Conservation (phyloP, 179 eudicot species). For the Silene coronaria region DNA sequence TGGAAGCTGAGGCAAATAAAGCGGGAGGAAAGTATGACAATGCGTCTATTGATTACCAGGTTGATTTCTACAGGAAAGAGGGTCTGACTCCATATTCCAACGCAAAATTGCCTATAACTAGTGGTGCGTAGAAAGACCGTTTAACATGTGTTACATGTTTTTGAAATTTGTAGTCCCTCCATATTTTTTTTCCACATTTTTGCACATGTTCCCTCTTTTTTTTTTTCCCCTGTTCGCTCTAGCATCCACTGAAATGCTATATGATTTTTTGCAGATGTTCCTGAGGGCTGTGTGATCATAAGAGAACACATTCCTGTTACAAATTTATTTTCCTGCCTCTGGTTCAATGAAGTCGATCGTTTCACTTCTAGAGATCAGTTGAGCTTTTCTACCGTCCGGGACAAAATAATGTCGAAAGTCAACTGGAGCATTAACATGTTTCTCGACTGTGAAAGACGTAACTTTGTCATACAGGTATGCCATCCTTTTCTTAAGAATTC, state of each 20-base stretch:
- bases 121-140: constrained; percentile 45
- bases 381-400: constrained; percentile 85
- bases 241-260: constrained; percentile 8
- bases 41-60: constrained; percentile 69
- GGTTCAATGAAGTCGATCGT: constrained; percentile 94
- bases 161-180: constrained; percentile 6
- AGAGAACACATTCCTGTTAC: constrained; percentile 84
- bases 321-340: constrained; percentile 74
- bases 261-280: constrained; percentile 60
- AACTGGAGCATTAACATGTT: constrained; percentile 78
- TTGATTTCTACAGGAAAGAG: constrained; percentile 62
- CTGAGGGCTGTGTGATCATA: constrained; percentile 85
- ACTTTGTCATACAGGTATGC: constrained; percentile 80
- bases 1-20: constrained; percentile 92
- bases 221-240: neutral
- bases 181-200: constrained; percentile 12
- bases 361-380: constrained; percentile 90
- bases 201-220: neutral
- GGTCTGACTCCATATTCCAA: constrained; percentile 77
- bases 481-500: neutral
- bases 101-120: constrained; percentile 86
- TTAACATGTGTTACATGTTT: neutral
- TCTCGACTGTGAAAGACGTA: constrained; percentile 86
- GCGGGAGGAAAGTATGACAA: constrained; percentile 77
- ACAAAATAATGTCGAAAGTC: constrained; percentile 61